Conservation (phyloP, 805 yeast species). For the Tetrapisispora taiwanensis region DNA sequence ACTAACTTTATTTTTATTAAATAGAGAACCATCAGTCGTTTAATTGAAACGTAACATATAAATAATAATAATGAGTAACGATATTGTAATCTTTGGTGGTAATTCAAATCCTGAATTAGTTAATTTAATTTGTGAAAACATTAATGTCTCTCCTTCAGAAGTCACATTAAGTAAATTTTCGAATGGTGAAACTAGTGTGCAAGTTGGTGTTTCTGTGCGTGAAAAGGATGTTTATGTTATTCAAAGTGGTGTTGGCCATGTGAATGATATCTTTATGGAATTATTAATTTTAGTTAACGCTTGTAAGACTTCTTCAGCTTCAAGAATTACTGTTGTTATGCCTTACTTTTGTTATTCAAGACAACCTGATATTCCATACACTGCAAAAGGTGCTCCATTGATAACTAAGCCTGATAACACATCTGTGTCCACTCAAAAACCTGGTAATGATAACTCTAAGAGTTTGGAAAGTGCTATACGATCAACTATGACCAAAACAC, state of each 20-base stretch:
- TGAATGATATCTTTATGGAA: slow-evolving; percentile 79
- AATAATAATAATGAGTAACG: slow-evolving; percentile 10
- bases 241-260: slow-evolving; percentile 78
- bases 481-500: slow-evolving; percentile 11
- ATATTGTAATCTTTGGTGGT: slow-evolving; percentile 79
- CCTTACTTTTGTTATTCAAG: slow-evolving; percentile 94
- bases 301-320: slow-evolving; percentile 84
- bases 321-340: slow-evolving; percentile 77
- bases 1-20: too few relatives aligned
- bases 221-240: slow-evolving; percentile 92
- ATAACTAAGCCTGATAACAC: slow-evolving; percentile 33
- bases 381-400: slow-evolving; percentile 65
- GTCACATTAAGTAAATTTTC: slow-evolving; percentile 59
- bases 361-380: slow-evolving; percentile 88
- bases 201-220: slow-evolving; percentile 78
- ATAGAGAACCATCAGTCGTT: too few relatives aligned
- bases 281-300: slow-evolving; percentile 79
- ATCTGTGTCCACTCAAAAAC: slow-evolving; percentile 17
- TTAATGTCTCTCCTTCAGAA: slow-evolving; percentile 64
- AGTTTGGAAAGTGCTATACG: slow-evolving; percentile 14
- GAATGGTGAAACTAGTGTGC: slow-evolving; percentile 91
- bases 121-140: slow-evolving; percentile 59
- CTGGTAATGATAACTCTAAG: slow-evolving; percentile 15
- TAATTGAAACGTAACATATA: too few relatives aligned
- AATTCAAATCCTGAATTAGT: slow-evolving; percentile 78